phyloP scores from a whole-genome alignment of 2,329 filamentous ascomycete genomes.

The Sclerotinia glacialis region DNA sequence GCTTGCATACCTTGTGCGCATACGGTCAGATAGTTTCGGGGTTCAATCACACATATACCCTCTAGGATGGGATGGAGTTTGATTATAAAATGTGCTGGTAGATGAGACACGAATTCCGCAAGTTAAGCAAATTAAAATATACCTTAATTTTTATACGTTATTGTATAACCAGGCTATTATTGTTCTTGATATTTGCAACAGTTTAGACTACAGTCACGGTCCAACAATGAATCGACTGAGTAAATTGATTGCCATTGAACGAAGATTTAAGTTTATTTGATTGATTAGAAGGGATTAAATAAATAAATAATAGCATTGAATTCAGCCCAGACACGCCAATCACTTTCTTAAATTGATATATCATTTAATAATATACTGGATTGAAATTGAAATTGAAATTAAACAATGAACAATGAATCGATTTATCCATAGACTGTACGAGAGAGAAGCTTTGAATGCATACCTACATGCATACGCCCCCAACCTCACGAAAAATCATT shows the following conservation, averaged over 20 bases:
- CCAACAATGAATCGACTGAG: background rate
- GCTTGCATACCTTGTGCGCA: background rate
- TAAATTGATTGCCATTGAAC: constrained; percentile 62
- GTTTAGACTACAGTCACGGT: background rate
- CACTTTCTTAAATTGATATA: no score
- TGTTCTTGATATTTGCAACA: no score
- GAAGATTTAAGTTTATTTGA: constrained; percentile 41
- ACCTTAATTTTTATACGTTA: background rate
- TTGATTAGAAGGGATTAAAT: constrained; percentile 54
- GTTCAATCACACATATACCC: background rate
- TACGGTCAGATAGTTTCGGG: background rate
- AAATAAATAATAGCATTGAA: no score
- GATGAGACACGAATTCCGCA: background rate
- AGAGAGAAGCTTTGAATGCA: no score
- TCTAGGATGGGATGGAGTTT: background rate
- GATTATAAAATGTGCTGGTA: background rate
- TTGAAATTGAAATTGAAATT: no score
- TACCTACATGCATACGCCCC: no score
- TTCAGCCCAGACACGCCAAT: no score
- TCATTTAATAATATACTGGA: no score
- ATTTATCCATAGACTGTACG: no score
- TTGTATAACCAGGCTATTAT: background rate
- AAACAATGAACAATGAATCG: no score
- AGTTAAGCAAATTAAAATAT: background rate
- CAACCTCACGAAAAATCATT: background rate